Base-by-base conservation (phyloP, 2,329 filamentous ascomycete species). In the Paecilomyces formosus region DNA sequence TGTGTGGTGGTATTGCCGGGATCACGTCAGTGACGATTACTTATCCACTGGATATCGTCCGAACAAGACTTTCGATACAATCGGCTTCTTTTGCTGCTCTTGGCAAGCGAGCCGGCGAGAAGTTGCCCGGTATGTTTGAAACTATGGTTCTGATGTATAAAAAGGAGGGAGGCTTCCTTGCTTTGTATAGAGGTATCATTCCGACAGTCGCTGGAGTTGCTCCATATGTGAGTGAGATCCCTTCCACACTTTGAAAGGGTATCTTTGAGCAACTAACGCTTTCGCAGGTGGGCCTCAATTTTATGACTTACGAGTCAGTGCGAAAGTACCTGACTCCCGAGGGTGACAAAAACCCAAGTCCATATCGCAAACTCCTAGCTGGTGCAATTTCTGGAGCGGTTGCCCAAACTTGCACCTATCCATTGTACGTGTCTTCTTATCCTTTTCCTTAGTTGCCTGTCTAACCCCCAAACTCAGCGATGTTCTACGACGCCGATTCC, bases 361-460 rank as follows among this genome's bases (percentile, higher is more conserved):
- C 90, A 1, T 74, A 85, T 56, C 86, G 93, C 57, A 99, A 97
- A 72, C 81, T 99, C 50, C 82, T 87, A 28, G 93, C 94, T 3
- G 94, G 94, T 58, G 94, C 94, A 13, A 85, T 97, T 56, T 96
- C 92, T n/a, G 94, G 94, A 45, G 94, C 91, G 28, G 89, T 99
- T 56, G 94, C 94, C 50, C 94, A 99, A 74, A 97, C 93, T 2
- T 96, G 89, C 82, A 99, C 94, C 70, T 99, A 99, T 76, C 94
- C 94, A 61, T 97, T 99, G 89, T 96, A 77, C 83, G 89, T 59
- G 9, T 18, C 18, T 45, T 45, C 5, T 45, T 8, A 45, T 45
- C 39, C 9, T 45, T 6, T 49, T 18, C 9, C 30, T 54, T 61
- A 94, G 90, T 1, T 18, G n/a, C 15, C n/a, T 45, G 39, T 45